Evolutionary conservation across 2,329 filamentous ascomycete species (phyloP).

Genomic region (Aspergillus brasiliensis): DNA sequence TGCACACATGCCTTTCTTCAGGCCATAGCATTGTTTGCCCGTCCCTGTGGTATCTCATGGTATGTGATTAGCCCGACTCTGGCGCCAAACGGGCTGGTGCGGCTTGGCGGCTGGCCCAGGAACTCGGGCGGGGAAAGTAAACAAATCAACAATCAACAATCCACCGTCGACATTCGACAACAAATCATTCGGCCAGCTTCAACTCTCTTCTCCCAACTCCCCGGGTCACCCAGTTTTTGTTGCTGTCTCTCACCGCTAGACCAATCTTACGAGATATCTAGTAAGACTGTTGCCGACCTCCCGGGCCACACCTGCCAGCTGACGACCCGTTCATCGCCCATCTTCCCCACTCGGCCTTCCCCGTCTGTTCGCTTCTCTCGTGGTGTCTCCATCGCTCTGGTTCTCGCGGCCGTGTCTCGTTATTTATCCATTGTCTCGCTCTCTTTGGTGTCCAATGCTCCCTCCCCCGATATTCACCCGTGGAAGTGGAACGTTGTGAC

Average conservation of each 20-base stretch:
- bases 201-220: background rate
- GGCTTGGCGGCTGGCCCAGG: constrained; percentile 8
- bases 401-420: background rate
- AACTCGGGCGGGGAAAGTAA: constrained; percentile 3
- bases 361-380: background rate
- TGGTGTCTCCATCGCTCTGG: background rate
- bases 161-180: constrained; percentile 9
- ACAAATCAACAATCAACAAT: background rate
- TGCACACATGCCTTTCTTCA: no score
- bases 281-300: no score
- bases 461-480: background rate
- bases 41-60: no score
- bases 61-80: no score
- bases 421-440: background rate
- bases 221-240: background rate
- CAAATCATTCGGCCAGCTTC: background rate
- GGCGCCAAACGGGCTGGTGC: background rate
- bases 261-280: background rate
- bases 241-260: background rate
- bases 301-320: background rate
- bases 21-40: background rate
- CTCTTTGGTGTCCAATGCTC: background rate
- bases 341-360: background rate
- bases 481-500: background rate
- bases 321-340: background rate